These are phyloP conservation scores for Aspergillus fumigatus DNA, from an alignment of 2,329 filamentous ascomycete genomes.

Conservation along the genomic window DNA sequence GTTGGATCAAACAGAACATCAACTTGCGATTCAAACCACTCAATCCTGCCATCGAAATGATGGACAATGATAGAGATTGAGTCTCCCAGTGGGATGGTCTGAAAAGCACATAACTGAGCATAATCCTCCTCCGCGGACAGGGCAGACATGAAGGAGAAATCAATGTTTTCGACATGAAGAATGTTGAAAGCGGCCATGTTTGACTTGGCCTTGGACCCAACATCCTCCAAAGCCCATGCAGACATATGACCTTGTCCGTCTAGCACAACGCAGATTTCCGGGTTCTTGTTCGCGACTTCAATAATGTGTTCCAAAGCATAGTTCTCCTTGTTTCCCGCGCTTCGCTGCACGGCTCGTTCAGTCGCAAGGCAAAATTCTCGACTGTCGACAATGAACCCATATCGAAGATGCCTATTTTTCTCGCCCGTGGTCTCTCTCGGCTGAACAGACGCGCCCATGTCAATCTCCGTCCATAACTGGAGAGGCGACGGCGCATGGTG, in stretches of 20 bases:
- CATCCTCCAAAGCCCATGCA: constrained; percentile 86
- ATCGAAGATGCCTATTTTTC: constrained; percentile 48
- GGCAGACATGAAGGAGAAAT: constrained; percentile 36
- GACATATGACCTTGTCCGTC: constrained; percentile 84
- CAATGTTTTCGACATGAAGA: constrained; percentile 64
- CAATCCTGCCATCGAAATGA: constrained; percentile 78
- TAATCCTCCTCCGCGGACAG: constrained; percentile 46
- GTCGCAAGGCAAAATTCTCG: constrained; percentile 73
- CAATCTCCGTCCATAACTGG: constrained; percentile 74
- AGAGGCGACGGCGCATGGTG: constrained; percentile 66
- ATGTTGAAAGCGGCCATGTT: constrained; percentile 76
- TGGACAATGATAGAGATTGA: constrained; percentile 72
- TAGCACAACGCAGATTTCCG: constrained; percentile 81
- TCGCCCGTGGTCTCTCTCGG: constrained; percentile 43
- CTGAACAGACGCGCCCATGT: constrained; percentile 68
- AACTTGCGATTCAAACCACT: constrained; percentile 73
- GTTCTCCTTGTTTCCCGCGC: constrained; percentile 57
- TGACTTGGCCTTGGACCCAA: constrained; percentile 65
- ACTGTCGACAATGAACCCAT: constrained; percentile 78
- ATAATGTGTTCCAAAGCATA: constrained; percentile 79
- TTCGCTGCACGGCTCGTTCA: constrained; percentile 66
- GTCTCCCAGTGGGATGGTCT: constrained; percentile 56
- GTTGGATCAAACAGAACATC: constrained; percentile 75
- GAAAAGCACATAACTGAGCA: constrained; percentile 69
- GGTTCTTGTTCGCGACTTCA: constrained; percentile 75